phyloP scores from a whole-genome alignment of 305 asterid genomes.

The Fraxinus velutina region DNA sequence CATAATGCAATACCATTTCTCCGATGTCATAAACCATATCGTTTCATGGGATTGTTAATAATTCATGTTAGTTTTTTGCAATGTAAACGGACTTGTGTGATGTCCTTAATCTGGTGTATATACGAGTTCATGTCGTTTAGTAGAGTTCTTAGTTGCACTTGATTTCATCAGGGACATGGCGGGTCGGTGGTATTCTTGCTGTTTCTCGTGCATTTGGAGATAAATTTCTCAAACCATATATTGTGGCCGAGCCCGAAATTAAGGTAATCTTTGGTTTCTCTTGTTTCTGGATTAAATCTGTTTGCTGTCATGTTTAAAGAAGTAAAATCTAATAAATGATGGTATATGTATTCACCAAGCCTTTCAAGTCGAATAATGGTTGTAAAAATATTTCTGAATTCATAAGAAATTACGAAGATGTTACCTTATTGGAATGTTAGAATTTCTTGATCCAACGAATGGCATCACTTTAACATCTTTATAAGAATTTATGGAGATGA shows the following conservation, averaged over 20 bases:
- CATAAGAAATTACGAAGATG: background rate
- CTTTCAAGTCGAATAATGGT: background rate
- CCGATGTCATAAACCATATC: background rate
- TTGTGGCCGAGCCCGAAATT: slow-evolving; percentile 53
- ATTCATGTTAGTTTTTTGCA: background rate
- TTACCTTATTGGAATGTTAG: background rate
- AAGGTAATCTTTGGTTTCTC: slow-evolving; percentile 31
- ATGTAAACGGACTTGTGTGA: background rate
- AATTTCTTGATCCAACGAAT: background rate
- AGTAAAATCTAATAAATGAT: slow-evolving; percentile 1
- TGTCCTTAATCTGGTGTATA: background rate
- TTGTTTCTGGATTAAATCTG: slow-evolving; percentile 2
- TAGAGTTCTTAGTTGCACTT: background rate
- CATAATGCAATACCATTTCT: background rate
- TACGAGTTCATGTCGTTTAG: background rate
- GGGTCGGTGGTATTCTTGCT: slow-evolving; percentile 81
- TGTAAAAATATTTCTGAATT: background rate
- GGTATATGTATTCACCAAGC: background rate
- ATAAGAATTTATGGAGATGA: background rate
- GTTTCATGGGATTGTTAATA: background rate
- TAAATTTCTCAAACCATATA: slow-evolving; percentile 48
- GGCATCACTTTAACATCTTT: background rate
- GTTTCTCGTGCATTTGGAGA: slow-evolving; percentile 78
- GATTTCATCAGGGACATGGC: slow-evolving; percentile 52
- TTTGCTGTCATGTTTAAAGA: background rate